Percentiles rank a stretch among this genome's conserved stretches.
These are phyloP conservation scores for Termitomyces sp. DNA, from an alignment of 768 basidiomycete species.

Conservation along the genomic window DNA sequence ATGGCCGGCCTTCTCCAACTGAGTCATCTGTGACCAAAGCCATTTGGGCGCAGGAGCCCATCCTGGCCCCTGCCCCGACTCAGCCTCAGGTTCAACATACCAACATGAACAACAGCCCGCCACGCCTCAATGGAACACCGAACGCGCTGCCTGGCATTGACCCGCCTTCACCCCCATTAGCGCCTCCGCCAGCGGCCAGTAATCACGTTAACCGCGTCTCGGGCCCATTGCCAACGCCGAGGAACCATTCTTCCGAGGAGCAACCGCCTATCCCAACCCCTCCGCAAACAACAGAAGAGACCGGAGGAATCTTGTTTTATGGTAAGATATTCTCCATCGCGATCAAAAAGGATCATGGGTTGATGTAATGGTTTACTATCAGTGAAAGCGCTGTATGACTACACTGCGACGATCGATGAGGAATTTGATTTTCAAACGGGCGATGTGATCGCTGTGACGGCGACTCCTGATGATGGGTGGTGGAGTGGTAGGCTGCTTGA, in stretches of 20 bases:
- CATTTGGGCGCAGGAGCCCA: constrained; percentile 7
- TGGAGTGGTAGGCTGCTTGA: constrained; percentile 89
- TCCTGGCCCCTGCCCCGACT: not conserved
- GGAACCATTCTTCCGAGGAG: constrained; percentile 3
- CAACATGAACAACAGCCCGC: not conserved
- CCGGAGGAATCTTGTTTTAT: constrained; percentile 67
- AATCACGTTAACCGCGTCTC: constrained; percentile 3
- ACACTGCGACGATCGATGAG: constrained; percentile 76
- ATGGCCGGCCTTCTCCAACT: constrained; percentile 37
- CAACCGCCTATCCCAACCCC: constrained; percentile 15
- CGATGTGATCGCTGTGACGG: constrained; percentile 96
- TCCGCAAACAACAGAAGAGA: constrained; percentile 22
- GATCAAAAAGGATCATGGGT: not conserved
- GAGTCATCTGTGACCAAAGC: constrained; percentile 33
- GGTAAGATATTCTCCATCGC: constrained; percentile 42
- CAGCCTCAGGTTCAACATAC: not conserved
- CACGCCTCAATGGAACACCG: constrained; percentile 19
- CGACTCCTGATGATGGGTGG: constrained; percentile 96
- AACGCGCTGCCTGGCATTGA: constrained; percentile 28
- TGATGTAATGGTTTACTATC: not conserved
- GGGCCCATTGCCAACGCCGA: constrained; percentile 15
- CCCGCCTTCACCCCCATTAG: constrained; percentile 10
- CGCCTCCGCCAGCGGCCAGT: not conserved
- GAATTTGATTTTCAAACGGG: constrained; percentile 95
- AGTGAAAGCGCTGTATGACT: constrained; percentile 92